These are phyloP conservation scores for Corymbia calophylla DNA, from an alignment of 441 rosid species.

Conservation along the genomic window DNA sequence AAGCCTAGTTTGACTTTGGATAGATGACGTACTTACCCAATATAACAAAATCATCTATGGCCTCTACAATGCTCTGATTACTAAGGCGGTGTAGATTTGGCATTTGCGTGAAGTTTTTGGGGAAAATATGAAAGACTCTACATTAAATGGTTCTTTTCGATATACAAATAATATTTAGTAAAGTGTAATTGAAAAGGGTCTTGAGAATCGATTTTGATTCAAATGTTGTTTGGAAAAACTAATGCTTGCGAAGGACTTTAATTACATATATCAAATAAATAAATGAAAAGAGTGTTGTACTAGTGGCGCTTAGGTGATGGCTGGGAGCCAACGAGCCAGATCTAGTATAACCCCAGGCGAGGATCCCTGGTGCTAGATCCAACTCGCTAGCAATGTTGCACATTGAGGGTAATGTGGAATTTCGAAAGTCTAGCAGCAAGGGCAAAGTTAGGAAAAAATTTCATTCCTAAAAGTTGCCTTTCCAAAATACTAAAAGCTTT, in stretches of 20 bases:
- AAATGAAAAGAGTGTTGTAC: neutral
- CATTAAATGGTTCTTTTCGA: neutral
- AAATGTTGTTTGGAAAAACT: neutral
- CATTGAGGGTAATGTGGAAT: too few relatives aligned
- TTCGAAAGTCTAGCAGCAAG: too few relatives aligned
- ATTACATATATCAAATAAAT: neutral
- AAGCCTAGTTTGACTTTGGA: too few relatives aligned
- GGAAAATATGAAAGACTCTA: neutral
- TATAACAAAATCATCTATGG: neutral
- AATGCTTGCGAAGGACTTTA: neutral
- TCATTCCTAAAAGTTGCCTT: neutral
- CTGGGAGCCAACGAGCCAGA: fast-evolving
- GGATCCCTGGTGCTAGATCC: neutral
- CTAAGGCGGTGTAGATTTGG: neutral
- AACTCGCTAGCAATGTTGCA: too few relatives aligned
- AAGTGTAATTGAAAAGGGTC: neutral
- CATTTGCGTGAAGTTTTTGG: too few relatives aligned
- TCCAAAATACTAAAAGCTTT: too few relatives aligned
- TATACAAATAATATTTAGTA: neutral
- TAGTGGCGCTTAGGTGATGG: neutral
- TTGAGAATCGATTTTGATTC: neutral
- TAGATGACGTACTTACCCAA: neutral
- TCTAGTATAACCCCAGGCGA: neutral
- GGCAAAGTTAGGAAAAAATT: neutral
- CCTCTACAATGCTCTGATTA: neutral